A percentile compares a stretch with the other conserved stretches of the same genome.
phyloP scores from a whole-genome alignment of 768 basidiomycete genomes.

The Trametes cubensis region DNA sequence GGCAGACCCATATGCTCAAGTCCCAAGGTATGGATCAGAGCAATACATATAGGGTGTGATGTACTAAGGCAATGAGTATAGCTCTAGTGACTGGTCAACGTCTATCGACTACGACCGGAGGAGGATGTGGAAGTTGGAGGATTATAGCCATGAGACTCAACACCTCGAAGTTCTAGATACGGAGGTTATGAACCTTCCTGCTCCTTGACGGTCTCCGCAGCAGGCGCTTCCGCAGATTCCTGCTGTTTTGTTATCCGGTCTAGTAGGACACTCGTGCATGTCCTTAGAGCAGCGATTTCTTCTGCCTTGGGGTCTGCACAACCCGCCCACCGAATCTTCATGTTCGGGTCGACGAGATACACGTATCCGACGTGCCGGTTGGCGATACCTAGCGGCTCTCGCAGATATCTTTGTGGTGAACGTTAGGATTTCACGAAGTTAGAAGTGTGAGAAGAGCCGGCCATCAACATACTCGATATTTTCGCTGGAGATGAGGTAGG shows the following conservation, averaged over 20 bases:
- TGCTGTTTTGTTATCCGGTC: slow-evolving; percentile 41
- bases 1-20: too few species aligned
- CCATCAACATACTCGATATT: slow-evolving; percentile 60
- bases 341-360: slow-evolving; percentile 83
- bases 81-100: too few species aligned
- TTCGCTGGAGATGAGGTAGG: slow-evolving; percentile 79
- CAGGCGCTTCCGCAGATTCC: not conserved
- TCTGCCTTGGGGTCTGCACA: slow-evolving; percentile 81
- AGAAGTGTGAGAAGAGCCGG: not conserved
- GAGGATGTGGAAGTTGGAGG: too few species aligned
- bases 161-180: not conserved
- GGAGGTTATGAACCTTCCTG: not conserved
- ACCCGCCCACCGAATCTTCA: slow-evolving; percentile 90
- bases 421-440: not conserved
- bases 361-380: slow-evolving; percentile 93
- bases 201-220: not conserved
- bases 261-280: slow-evolving; percentile 69
- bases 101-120: too few species aligned
- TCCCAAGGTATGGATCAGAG: too few species aligned
- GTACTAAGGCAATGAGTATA: too few species aligned
- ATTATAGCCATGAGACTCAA: too few species aligned
- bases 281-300: slow-evolving; percentile 70
- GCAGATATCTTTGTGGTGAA: slow-evolving; percentile 49
- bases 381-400: slow-evolving; percentile 82
- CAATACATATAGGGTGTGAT: too few species aligned